A percentile compares a stretch with the other conserved stretches of the same genome.
Evolutionary conservation across 23 red algal species (phyloP).

Genomic region (Gracilaria gracilis): DNA sequence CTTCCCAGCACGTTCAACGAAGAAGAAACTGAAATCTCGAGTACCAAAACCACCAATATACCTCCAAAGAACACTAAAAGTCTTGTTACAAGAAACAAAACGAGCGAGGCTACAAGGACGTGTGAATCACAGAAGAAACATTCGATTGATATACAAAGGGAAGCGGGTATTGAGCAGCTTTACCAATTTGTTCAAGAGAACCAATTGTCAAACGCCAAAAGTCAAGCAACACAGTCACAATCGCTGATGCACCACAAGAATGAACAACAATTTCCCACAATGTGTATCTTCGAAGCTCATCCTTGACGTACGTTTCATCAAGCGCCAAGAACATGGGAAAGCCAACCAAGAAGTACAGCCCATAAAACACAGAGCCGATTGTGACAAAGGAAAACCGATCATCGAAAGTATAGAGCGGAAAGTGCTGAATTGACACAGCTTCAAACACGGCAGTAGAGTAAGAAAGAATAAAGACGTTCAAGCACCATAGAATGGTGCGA

Average conservation of each 20-base stretch:
- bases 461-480: conserved; percentile 65
- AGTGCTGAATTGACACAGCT: conserved; percentile 91
- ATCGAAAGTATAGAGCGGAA: conserved; percentile 86
- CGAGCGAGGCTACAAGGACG: not conserved
- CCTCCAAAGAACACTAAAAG: too few relatives aligned
- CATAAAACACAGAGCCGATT: conserved; percentile 90
- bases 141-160: conserved; percentile 52
- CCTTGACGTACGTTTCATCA: conserved; percentile 54
- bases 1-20: too few relatives aligned
- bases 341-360: conserved; percentile 92
- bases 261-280: conserved; percentile 51
- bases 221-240: conserved; percentile 95
- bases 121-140: not conserved
- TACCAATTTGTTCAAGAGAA: conserved; percentile 41
- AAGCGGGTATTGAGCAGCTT: not conserved
- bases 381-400: conserved; percentile 55
- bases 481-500: conserved; percentile 9
- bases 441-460: conserved; percentile 90
- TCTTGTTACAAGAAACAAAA: not conserved
- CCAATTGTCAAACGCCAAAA: conserved; percentile 90
- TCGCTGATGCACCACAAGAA: conserved; percentile 79
- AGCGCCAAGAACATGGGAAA: conserved; percentile 93
- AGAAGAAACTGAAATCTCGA: too few relatives aligned
- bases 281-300: not conserved
- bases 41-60: too few relatives aligned